Evolutionary conservation across 306 rosid species (phyloP), one percentile per base, ranked within the genome.

Genomic region (Rosa multiflora): DNA sequence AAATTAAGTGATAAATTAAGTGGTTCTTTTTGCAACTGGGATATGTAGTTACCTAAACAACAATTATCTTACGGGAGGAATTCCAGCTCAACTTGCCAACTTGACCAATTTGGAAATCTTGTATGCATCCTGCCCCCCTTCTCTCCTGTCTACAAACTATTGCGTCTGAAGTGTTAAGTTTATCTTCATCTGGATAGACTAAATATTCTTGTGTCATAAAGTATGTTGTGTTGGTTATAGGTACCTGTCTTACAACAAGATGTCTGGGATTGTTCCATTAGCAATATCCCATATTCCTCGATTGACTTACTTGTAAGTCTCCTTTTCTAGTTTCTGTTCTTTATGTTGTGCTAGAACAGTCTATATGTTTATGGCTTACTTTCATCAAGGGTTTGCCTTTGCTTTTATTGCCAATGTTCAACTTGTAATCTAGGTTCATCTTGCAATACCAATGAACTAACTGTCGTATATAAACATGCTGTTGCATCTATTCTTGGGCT

Each of bases 71-170:
- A 96, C 99, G 20, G 99, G 99, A 80, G 99, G 98, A 82, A 77
- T 96, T 79, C 98, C 99, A 8, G 88, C 99, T 21, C 99, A 96
- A 67, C 93, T 96, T 64, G 94, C 99, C 71, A 96, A 93, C 85
- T 88, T 96, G 89, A 79, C 93, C 77, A 96, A 89, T 83, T 86
- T 96, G 84, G 99, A 96, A 86, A 96, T 96, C 84, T 83, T 96
- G 99, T 96, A 89, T 85, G 91, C 85, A 70, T 55, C 72, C 58
- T 29, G 59, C 51, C 59, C 76, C 68, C 63, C 52, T 20, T 21
- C 42, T 42, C 26, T 7, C 5, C 6, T 47, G 8, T 21, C 23
- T 35, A 39, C 5, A 3, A 6, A 29, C 3, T 64, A 29, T 35
- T 35, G 48, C 47, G 1, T 17, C 48, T 37, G 70, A 1, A 37